Evolutionary conservation across 2,329 filamentous ascomycete species (phyloP).

Genomic region (Reticulascus tulasneorum): DNA sequence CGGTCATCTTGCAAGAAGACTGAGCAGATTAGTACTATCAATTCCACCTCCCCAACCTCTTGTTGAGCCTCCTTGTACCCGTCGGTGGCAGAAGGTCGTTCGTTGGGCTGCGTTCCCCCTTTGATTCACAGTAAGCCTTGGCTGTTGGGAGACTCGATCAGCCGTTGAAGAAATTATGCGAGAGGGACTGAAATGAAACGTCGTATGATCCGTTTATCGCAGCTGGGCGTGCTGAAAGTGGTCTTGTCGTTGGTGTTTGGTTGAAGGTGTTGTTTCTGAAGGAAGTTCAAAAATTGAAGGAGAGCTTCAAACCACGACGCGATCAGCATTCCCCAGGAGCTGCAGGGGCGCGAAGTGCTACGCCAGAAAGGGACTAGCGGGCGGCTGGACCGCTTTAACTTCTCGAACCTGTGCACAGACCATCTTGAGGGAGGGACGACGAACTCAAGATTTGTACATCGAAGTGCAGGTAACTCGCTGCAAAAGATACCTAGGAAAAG

Average conservation of each 20-base stretch:
- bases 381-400: too few species aligned
- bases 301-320: conserved; percentile 16
- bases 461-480: too few species aligned
- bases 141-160: too few species aligned
- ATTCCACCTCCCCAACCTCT: conserved; percentile 4
- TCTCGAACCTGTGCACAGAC: conserved; percentile 9
- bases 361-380: conserved; percentile 11
- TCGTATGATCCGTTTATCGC: conserved; percentile 4
- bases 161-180: too few species aligned
- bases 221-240: background rate
- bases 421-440: conserved; percentile 1
- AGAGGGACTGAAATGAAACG: conserved; percentile 12
- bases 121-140: conserved; percentile 11
- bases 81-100: conserved; percentile 2
- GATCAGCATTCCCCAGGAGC: conserved; percentile 13
- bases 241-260: conserved; percentile 5
- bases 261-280: conserved; percentile 4
- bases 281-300: conserved; percentile 12
- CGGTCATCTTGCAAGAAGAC: conserved; percentile 46
- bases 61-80: background rate
- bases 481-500: too few species aligned
- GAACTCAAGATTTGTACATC: too few species aligned
- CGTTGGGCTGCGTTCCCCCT: conserved; percentile 1
- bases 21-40: conserved; percentile 7
- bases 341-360: conserved; percentile 16